These are phyloP conservation scores for Phytomonas sp. DNA, from an alignment of 208 protist genomes.

Conservation along the genomic window DNA sequence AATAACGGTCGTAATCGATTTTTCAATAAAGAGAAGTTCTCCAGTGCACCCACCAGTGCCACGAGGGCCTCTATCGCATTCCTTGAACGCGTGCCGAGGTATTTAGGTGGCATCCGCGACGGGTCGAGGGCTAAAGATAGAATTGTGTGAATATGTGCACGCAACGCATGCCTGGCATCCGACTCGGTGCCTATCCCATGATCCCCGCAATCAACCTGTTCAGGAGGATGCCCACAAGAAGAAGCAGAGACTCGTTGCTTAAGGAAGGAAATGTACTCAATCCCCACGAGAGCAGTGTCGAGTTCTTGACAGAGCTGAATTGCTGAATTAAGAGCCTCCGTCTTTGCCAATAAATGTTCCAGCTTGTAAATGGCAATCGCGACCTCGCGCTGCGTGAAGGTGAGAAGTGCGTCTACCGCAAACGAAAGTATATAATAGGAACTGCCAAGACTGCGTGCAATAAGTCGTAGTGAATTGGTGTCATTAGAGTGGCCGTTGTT, in stretches of 20 bases:
- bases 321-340: conserved; percentile 25
- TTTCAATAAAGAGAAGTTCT: conserved; percentile 29
- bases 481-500: not conserved
- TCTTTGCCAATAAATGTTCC: conserved; percentile 25
- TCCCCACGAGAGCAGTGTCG: conserved; percentile 48
- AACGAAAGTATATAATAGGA: conserved; percentile 77
- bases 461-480: not conserved
- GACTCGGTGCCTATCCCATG: not conserved
- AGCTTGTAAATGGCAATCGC: conserved; percentile 38
- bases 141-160: conserved; percentile 33
- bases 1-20: conserved; percentile 50
- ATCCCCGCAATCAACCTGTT: not conserved
- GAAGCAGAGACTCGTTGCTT: conserved; percentile 1
- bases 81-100: conserved; percentile 38
- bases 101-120: conserved; percentile 33
- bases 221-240: not conserved
- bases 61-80: conserved; percentile 67
- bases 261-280: conserved; percentile 49
- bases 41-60: conserved; percentile 29
- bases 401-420: conserved; percentile 60
- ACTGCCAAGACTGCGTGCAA: conserved; percentile 48
- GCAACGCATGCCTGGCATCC: conserved; percentile 14
- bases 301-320: conserved; percentile 56
- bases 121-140: conserved; percentile 50
- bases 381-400: conserved; percentile 51